phyloP scores from a whole-genome alignment of 2,329 filamentous ascomycete genomes.

The Lasiodiplodia sp. region DNA sequence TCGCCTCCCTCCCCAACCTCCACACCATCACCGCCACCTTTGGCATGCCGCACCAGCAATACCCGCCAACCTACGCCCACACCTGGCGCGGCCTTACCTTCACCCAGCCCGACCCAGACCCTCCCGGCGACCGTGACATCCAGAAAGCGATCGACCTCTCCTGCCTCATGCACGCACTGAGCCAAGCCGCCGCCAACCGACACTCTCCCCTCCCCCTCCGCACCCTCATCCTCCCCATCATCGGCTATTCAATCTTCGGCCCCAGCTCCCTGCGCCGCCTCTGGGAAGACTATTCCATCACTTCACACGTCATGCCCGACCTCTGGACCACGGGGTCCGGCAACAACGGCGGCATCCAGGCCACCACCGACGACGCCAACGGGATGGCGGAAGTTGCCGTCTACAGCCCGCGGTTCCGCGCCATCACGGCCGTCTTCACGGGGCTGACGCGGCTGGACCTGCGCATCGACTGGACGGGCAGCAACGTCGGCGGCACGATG shows the following conservation, averaged over 20 bases:
- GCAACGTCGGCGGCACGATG: neutral
- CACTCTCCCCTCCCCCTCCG: neutral
- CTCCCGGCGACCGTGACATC: neutral
- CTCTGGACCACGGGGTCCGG: no score
- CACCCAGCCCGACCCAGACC: neutral
- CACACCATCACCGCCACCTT: conserved; percentile 1
- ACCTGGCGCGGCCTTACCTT: conserved; percentile 13
- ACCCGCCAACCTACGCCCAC: neutral
- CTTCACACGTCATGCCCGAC: no score
- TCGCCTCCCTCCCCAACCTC: conserved; percentile 7
- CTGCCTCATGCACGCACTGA: conserved; percentile 2
- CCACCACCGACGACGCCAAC: no score
- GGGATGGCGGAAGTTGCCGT: neutral
- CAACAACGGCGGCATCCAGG: no score
- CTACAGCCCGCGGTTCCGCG: neutral
- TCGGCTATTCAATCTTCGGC: neutral
- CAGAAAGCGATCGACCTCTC: neutral
- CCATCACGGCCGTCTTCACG: neutral
- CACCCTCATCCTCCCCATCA: neutral
- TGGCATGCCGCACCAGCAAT: conserved; percentile 3
- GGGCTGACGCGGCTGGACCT: conserved; percentile 6
- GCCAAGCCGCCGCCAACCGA: neutral
- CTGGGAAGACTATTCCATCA: neutral
- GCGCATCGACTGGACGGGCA: neutral
- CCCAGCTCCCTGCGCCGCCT: neutral